Evolutionary conservation across 2,329 filamentous ascomycete species (phyloP).

Genomic region (Alternaria sp.): DNA sequence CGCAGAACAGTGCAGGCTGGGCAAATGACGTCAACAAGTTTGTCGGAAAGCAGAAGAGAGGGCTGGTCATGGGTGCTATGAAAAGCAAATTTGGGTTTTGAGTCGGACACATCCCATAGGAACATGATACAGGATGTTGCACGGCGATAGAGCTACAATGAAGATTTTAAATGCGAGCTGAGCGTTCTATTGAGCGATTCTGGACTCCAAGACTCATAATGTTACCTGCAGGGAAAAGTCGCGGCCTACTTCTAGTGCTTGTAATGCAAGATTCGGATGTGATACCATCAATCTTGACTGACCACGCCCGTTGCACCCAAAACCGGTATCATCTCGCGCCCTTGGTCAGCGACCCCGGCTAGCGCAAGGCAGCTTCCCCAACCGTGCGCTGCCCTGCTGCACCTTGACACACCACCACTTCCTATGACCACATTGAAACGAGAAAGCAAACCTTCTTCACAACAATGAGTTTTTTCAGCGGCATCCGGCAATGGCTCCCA

Average conservation of each 20-base stretch:
- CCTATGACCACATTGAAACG: background rate
- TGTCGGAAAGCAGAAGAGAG: slow-evolving; percentile 85
- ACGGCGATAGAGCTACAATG: background rate
- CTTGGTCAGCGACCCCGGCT: background rate
- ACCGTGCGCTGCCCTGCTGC: background rate
- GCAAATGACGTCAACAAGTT: slow-evolving; percentile 88
- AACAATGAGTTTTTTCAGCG: background rate
- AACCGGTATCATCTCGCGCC: background rate
- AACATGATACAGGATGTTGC: background rate
- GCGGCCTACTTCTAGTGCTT: background rate
- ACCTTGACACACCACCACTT: background rate
- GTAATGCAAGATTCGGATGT: background rate
- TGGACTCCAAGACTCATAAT: background rate
- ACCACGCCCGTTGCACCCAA: background rate
- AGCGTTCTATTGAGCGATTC: background rate
- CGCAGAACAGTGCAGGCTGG: slow-evolving; percentile 82
- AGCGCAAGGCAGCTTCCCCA: background rate
- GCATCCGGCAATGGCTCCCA: background rate
- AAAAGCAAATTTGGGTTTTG: slow-evolving; percentile 46
- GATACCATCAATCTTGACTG: background rate
- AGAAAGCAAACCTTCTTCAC: background rate
- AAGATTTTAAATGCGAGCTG: background rate
- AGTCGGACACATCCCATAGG: background rate
- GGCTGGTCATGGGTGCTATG: slow-evolving; percentile 70
- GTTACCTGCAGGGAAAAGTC: background rate